Evolutionary conservation across 2,329 filamentous ascomycete species (phyloP).

Genomic region (Aureobasidium pullulans): DNA sequence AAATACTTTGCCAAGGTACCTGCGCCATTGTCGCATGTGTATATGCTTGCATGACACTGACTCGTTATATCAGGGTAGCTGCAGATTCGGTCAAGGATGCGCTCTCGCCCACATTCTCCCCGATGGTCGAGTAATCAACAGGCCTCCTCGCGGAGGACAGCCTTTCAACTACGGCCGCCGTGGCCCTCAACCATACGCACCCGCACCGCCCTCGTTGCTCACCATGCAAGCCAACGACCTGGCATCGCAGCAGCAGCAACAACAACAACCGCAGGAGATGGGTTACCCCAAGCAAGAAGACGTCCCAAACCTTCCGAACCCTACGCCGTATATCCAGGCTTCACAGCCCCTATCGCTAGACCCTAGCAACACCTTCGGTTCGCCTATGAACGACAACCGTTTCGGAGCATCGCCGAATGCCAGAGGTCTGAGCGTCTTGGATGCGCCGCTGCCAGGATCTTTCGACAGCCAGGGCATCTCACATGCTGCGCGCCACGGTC

Average conservation of each 20-base stretch:
- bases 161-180: slow-evolving; percentile 15
- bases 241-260: slow-evolving; percentile 10
- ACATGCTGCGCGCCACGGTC: slow-evolving; percentile 79
- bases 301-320: neutral
- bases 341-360: slow-evolving; percentile 8
- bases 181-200: slow-evolving; percentile 12
- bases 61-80: slow-evolving; percentile 65
- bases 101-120: slow-evolving; percentile 92
- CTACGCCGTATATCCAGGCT: slow-evolving; percentile 7
- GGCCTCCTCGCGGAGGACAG: slow-evolving; percentile 38
- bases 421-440: slow-evolving; percentile 74
- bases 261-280: slow-evolving; percentile 10
- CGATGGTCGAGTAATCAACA: slow-evolving; percentile 85
- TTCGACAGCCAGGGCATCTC: slow-evolving; percentile 96
- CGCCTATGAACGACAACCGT: slow-evolving; percentile 71
- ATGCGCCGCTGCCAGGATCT: slow-evolving; percentile 85
- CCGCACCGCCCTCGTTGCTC: slow-evolving; percentile 20
- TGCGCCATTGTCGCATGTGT: neutral
- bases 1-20: slow-evolving; percentile 97
- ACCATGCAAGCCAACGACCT: slow-evolving; percentile 23
- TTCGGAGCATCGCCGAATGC: slow-evolving; percentile 64
- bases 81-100: slow-evolving; percentile 97
- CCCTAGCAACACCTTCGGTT: slow-evolving; percentile 57
- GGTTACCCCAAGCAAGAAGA: slow-evolving; percentile 2
- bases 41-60: slow-evolving; percentile 19